These are phyloP conservation scores for Puya raimondii DNA, from an alignment of 176 grass and related monocot genomes.

Conservation along the genomic window DNA sequence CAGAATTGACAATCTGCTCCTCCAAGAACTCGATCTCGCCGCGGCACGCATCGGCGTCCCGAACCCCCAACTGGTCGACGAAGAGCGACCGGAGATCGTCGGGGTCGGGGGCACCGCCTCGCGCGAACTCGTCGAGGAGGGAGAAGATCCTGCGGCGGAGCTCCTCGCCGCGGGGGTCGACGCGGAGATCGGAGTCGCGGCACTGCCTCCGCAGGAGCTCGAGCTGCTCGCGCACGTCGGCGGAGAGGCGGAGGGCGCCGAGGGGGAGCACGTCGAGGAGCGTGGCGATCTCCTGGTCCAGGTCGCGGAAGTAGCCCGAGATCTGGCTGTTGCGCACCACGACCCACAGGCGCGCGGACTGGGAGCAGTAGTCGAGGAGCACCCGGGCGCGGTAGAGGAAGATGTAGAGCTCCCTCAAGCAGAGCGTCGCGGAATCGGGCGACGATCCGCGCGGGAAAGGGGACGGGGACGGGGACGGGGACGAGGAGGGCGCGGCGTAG, in stretches of 20 bases:
- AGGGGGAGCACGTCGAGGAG: slow-evolving; percentile 72
- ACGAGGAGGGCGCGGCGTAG: slow-evolving; percentile 23
- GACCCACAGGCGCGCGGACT: slow-evolving; percentile 60
- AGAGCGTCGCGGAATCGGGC: slow-evolving; percentile 49
- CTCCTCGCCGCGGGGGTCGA: slow-evolving; percentile 45
- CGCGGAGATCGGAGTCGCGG: slow-evolving; percentile 25
- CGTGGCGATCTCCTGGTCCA: slow-evolving; percentile 75
- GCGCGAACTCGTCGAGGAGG: slow-evolving; percentile 39
- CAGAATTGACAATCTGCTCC: slow-evolving; percentile 65
- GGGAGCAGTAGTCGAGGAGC: slow-evolving; percentile 61
- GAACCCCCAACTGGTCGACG: slow-evolving; percentile 48
- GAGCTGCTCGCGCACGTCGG: slow-evolving; percentile 46
- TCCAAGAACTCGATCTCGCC: slow-evolving; percentile 82
- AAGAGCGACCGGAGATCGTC: slow-evolving; percentile 33
- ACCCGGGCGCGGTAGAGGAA: slow-evolving; percentile 81
- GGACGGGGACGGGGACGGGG: neutral
- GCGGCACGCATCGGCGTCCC: slow-evolving; percentile 30
- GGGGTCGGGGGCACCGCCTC: slow-evolving; percentile 30
- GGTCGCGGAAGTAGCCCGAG: slow-evolving; percentile 59
- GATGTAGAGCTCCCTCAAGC: slow-evolving; percentile 92
- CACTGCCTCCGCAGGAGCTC: slow-evolving; percentile 41
- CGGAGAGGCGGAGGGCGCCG: slow-evolving; percentile 37
- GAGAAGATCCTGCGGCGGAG: slow-evolving; percentile 39
- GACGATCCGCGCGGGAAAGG: slow-evolving; percentile 11
- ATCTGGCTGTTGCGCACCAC: slow-evolving; percentile 42